These are phyloP conservation scores for Paraglomus occultum DNA, from an alignment of 192 early-diverging fungal species.

Conservation along the genomic window DNA sequence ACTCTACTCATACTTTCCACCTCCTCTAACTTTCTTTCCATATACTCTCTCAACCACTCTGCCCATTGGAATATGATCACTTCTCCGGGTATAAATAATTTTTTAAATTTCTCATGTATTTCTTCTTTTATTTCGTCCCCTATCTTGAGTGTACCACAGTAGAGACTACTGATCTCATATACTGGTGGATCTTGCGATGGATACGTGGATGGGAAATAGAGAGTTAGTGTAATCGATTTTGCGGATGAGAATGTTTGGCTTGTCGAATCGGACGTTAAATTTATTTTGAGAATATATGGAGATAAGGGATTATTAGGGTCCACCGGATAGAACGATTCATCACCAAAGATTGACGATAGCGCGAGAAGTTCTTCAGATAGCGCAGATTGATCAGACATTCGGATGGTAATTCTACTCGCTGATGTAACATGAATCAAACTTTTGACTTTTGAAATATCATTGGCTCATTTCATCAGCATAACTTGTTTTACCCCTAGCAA, in stretches of 20 bases:
- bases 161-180: conserved; percentile 52
- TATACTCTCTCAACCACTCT: conserved; percentile 49
- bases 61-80: conserved; percentile 74
- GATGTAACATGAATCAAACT: too few species aligned
- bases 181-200: conserved; percentile 45
- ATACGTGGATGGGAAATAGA: conserved; percentile 50
- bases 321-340: conserved; percentile 33
- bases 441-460: too few species aligned
- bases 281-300: conserved; percentile 40
- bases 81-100: conserved; percentile 55
- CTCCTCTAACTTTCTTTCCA: conserved; percentile 37
- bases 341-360: conserved; percentile 41
- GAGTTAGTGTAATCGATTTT: conserved; percentile 21
- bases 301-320: conserved; percentile 18
- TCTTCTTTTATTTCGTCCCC: conserved; percentile 37
- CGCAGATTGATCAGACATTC: conserved; percentile 17
- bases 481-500: too few species aligned
- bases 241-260: not conserved
- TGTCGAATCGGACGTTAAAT: conserved; percentile 30
- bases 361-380: conserved; percentile 42
- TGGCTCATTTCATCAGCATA: too few species aligned
- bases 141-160: conserved; percentile 51
- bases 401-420: too few species aligned
- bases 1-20: not conserved
- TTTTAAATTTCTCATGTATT: conserved; percentile 48